Conservation (phyloP, 352 stramenopile species). For the Pythium rishiriense region DNA sequence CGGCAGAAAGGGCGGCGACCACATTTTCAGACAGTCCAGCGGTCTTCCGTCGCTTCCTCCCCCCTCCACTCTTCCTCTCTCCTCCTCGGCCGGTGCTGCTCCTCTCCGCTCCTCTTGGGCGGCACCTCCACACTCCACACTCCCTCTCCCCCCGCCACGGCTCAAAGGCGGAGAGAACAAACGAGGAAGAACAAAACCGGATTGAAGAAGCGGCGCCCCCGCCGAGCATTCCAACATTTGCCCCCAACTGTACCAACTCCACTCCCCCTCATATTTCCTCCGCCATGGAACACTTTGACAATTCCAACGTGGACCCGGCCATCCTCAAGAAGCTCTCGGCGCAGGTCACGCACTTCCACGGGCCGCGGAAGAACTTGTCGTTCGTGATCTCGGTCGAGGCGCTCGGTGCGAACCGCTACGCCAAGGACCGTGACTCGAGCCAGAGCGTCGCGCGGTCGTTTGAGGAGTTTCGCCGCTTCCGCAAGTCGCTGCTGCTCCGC, state of each 20-base stretch:
- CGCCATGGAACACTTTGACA: slow-evolving; percentile 44
- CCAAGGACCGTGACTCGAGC: slow-evolving; percentile 66
- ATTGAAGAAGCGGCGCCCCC: slow-evolving; percentile 1
- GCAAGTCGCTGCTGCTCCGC: slow-evolving; percentile 67
- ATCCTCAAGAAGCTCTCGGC: slow-evolving; percentile 83
- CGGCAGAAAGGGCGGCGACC: slow-evolving; percentile 10
- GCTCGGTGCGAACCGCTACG: slow-evolving; percentile 53
- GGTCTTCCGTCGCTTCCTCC: neutral
- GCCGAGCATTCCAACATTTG: slow-evolving; percentile 17
- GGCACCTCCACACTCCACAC: slow-evolving; percentile 12
- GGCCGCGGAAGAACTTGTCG: slow-evolving; percentile 68
- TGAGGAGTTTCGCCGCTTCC: slow-evolving; percentile 75
- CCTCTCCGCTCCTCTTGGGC: slow-evolving; percentile 1
- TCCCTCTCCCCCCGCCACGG: slow-evolving; percentile 4
- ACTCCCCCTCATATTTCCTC: neutral
- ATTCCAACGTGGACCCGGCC: slow-evolving; percentile 57
- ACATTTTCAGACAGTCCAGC: slow-evolving; percentile 21
- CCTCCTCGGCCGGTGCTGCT: neutral
- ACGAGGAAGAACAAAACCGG: neutral
- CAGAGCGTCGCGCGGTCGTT: slow-evolving; percentile 73
- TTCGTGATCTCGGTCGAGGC: slow-evolving; percentile 81
- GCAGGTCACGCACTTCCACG: slow-evolving; percentile 69
- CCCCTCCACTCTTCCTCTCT: slow-evolving; percentile 4
- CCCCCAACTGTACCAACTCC: slow-evolving; percentile 9
- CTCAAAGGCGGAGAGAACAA: slow-evolving; percentile 4